Conservation (phyloP, 148 eudicot species). For the Nyssa sinensis region DNA sequence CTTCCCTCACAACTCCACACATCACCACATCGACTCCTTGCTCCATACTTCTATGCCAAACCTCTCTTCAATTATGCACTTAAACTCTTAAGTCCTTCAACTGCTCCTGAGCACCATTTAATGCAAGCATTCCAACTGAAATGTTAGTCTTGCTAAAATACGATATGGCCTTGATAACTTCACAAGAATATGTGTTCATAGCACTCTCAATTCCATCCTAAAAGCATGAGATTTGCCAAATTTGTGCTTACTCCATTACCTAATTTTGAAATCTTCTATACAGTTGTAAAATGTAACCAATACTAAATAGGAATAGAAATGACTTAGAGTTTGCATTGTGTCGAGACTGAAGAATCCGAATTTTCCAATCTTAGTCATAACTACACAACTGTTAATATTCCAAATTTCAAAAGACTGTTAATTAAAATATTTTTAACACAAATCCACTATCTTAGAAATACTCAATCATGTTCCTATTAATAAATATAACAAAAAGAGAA, state of each 20-base stretch:
- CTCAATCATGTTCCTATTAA: no score
- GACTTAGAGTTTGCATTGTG: no score
- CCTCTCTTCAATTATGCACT: not conserved
- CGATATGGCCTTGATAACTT: not conserved
- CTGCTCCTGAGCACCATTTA: not conserved
- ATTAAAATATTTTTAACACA: no score
- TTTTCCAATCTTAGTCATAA: no score
- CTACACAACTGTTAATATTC: no score
- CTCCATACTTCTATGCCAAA: constrained; percentile 1
- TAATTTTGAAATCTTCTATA: not conserved
- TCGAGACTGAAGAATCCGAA: no score
- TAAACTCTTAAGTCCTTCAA: not conserved
- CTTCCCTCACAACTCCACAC: not conserved
- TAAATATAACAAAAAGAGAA: no score
- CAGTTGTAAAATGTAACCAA: not conserved
- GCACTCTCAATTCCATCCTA: not conserved
- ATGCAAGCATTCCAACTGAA: not conserved
- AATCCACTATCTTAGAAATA: no score
- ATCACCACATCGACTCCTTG: not conserved
- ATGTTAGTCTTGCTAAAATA: not conserved
- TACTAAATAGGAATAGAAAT: not conserved
- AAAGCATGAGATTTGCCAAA: not conserved
- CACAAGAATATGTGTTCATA: not conserved
- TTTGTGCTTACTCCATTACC: not conserved
- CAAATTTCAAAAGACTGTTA: no score